phyloP scores from a whole-genome alignment of 2,329 filamentous ascomycete species.

The Emergomyces orientalis region DNA sequence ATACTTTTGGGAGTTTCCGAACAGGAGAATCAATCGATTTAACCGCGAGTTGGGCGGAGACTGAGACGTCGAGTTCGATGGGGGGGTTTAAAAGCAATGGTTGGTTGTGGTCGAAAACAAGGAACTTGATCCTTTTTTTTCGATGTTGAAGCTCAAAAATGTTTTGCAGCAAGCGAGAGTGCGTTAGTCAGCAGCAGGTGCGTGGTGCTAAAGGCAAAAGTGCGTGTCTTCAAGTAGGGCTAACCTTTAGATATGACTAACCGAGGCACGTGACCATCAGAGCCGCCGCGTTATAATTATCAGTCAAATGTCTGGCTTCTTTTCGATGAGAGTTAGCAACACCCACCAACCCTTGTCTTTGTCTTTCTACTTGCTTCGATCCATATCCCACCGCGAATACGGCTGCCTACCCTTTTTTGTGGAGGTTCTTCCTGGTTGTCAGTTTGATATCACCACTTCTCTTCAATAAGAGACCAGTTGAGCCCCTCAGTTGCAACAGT shows the following conservation, averaged over 20 bases:
- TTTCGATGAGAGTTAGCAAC: background rate
- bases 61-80: constrained; percentile 87
- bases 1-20: constrained; percentile 25
- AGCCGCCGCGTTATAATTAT: background rate
- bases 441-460: background rate
- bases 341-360: background rate
- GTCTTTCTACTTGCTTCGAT: background rate
- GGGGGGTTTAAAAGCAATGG: constrained; percentile 13
- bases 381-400: background rate
- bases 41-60: constrained; percentile 97
- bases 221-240: background rate
- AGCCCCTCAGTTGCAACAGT: background rate
- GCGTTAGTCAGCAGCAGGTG: constrained; percentile 1
- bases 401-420: background rate
- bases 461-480: background rate
- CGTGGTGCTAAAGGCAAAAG: background rate
- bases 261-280: background rate
- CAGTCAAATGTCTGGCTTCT: background rate
- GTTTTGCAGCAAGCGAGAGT: constrained; percentile 6
- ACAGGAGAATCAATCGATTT: constrained; percentile 88
- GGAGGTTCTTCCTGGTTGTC: background rate
- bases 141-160: background rate
- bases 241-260: background rate
- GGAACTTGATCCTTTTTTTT: background rate
- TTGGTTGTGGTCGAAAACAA: background rate